Evolutionary conservation across 352 stramenopile species (phyloP), one percentile per base, ranked within the genome.

Genomic region (Phytophthora pluvialis): DNA sequence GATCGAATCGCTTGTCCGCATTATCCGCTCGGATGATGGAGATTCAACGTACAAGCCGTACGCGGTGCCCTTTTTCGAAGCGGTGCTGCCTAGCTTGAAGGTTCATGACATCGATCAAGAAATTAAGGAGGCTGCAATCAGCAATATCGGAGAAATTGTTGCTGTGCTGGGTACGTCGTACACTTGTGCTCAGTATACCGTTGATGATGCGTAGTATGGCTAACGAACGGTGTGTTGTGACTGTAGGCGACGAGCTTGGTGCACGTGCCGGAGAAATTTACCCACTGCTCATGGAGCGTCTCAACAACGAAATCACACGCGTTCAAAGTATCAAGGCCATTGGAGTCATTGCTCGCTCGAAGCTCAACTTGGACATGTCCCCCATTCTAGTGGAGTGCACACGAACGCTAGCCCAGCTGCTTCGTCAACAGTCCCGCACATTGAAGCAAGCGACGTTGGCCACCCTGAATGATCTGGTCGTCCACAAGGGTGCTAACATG

Each of bases 241-340:
- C 21, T 62, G 2, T 40, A 88, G 79, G 97, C 54, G 78, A 97
- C 26, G 86, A 91, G 28, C 78, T 99, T 28, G 80, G 73, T 38
- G 54, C 52, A 15, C 81, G 94, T 40, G 88, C 93, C 11, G 78
- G 77, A 15, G 84, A 91, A 57, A 81, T 99, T 44, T 93, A 98
- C 18, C 81, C 83, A 12, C 64, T 99, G 12, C 73, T 99, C 7
- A 94, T 98, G 72, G 97, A 99, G 60, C 91, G 96, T 51, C 82
- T 99, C 8, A 93, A 96, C 58, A 99, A 99, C 73, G 98, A 99
- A 76, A 99, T 98, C 55, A 99, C 97, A 16, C 92, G 98, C 16
- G 89, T 98, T 36, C 83, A 97, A 46, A 98, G 95, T 15, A 98
- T 99, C 67, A 99, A 99, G 77, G 96, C 96, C 3, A 83, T 99